Percentiles rank a stretch among this genome's conserved stretches.
Evolutionary conservation across 176 grass and related monocot species (phyloP).

Genomic region (Oryza glaberrima): DNA sequence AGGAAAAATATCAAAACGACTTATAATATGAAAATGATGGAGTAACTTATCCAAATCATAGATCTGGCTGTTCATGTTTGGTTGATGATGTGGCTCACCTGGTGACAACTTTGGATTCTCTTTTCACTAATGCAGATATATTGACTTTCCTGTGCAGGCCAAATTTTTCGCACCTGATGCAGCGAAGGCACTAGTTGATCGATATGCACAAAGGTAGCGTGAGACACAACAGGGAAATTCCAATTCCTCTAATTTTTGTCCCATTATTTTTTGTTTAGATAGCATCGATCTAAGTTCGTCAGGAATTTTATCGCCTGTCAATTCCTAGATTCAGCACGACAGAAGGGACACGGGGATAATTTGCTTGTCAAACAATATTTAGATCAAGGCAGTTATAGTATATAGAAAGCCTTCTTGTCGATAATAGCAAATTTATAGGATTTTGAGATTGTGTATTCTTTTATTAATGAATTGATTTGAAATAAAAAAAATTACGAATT

Average conservation of each 20-base stretch:
- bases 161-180: slow-evolving; percentile 86
- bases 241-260: not conserved
- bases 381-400: not conserved
- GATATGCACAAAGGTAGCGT: slow-evolving; percentile 59
- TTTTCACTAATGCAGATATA: not conserved
- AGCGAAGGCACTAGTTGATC: slow-evolving; percentile 84
- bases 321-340: not conserved
- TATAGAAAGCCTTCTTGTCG: no score
- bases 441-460: not conserved
- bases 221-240: not conserved
- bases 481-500: not conserved
- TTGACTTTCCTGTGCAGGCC: slow-evolving; percentile 60
- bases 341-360: not conserved
- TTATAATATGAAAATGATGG: no score
- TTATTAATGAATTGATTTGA: not conserved
- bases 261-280: not conserved
- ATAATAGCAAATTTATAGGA: not conserved
- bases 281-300: not conserved
- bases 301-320: not conserved
- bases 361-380: not conserved
- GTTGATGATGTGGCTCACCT: no score
- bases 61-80: no score
- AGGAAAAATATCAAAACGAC: no score
- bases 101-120: no score
- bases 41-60: no score